phyloP scores from a whole-genome alignment of 371 early-diverging fungal species.

The Mucor piriformis region DNA sequence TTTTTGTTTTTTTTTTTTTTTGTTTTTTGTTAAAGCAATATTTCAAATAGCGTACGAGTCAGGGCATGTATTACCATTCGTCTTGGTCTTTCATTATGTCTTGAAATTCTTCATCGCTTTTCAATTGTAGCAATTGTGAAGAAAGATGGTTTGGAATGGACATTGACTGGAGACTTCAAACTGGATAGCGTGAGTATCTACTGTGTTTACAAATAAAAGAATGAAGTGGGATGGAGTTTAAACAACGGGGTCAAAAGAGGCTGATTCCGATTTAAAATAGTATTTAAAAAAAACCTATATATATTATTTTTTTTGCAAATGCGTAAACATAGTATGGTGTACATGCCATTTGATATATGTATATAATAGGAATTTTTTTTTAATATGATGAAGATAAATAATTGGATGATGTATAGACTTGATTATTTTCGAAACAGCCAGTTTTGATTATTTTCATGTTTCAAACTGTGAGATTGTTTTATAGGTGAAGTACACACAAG shows the following conservation, averaged over 20 bases:
- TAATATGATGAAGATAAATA: no score
- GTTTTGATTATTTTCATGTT: background rate
- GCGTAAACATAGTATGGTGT: no score
- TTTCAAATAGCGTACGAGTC: background rate
- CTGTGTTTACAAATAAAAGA: no score
- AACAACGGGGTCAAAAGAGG: no score
- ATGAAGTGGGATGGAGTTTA: no score
- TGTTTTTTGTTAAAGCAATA: background rate
- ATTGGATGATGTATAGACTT: no score
- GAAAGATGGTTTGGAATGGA: constrained; percentile 19
- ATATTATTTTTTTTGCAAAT: no score
- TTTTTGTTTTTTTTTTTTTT: background rate
- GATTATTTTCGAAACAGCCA: background rate
- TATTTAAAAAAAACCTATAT: no score
- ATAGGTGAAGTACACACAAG: background rate
- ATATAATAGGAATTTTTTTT: no score
- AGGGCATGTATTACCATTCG: constrained; percentile 14
- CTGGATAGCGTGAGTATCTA: no score
- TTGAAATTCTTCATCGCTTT: constrained; percentile 25
- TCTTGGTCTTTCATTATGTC: constrained; percentile 18
- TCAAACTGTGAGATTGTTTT: background rate
- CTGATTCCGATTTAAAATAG: no score
- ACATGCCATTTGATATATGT: no score
- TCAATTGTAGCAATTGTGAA: constrained; percentile 16
- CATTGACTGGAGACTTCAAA: background rate